These are phyloP conservation scores for Suillus occidentalis DNA, from an alignment of 768 basidiomycete species.

Conservation along the genomic window DNA sequence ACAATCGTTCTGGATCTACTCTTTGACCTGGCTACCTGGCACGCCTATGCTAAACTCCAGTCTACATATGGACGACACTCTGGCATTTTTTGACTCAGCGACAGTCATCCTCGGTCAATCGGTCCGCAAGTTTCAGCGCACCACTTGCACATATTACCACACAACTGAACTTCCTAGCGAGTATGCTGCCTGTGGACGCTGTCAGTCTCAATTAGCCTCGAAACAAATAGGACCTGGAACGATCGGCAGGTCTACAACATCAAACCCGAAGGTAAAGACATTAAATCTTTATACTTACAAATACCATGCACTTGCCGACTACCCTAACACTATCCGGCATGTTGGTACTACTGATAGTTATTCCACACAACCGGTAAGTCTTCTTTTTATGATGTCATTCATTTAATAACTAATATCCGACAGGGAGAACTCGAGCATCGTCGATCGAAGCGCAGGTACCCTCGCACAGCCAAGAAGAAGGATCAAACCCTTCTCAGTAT, in stretches of 20 bases:
- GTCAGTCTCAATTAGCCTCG: slow-evolving; percentile 2
- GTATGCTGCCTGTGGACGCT: slow-evolving; percentile 20
- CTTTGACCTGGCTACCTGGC: slow-evolving; percentile 34
- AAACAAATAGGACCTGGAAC: not conserved
- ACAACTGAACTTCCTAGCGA: slow-evolving; percentile 34
- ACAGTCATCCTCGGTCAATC: slow-evolving; percentile 20
- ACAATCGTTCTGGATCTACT: slow-evolving; percentile 21
- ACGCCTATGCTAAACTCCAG: slow-evolving; percentile 36
- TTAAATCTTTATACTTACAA: slow-evolving; percentile 19
- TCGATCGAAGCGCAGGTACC: slow-evolving; percentile 35
- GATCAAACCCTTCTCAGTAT: slow-evolving; percentile 20
- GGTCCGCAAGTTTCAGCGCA: slow-evolving; percentile 23
- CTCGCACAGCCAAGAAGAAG: slow-evolving; percentile 34
- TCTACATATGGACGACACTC: slow-evolving; percentile 28
- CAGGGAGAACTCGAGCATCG: slow-evolving; percentile 42
- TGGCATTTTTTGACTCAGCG: slow-evolving; percentile 19
- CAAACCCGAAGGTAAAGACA: slow-evolving; percentile 3
- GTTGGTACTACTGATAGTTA: slow-evolving; percentile 39
- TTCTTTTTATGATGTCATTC: not conserved
- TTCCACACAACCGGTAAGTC: slow-evolving; percentile 34
- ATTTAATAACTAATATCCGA: not conserved
- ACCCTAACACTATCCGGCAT: slow-evolving; percentile 4
- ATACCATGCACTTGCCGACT: slow-evolving; percentile 17
- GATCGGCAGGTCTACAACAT: not conserved
- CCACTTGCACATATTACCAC: slow-evolving; percentile 20